These are phyloP conservation scores for Schoenoplectus triqueter DNA, from an alignment of 202 grass and related monocot species.

Conservation along the genomic window DNA sequence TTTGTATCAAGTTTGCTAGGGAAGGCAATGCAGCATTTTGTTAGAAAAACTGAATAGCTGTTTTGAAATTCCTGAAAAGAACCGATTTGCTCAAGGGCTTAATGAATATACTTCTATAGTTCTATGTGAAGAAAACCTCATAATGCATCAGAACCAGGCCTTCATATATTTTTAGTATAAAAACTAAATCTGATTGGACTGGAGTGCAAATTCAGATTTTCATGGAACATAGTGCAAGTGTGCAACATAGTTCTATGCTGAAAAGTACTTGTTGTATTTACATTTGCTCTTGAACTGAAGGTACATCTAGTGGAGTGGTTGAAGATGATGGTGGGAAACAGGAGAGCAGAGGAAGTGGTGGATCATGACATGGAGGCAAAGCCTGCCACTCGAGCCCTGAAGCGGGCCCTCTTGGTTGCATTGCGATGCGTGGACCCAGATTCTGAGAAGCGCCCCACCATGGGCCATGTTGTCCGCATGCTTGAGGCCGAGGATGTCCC, in stretches of 20 bases:
- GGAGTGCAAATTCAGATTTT: slow-evolving; percentile 20
- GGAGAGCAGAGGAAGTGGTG: slow-evolving; percentile 78
- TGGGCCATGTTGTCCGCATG: slow-evolving; percentile 84
- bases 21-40: neutral
- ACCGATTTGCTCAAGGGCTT: neutral
- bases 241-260: neutral
- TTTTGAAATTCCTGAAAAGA: slow-evolving; percentile 1
- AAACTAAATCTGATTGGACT: neutral
- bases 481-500: slow-evolving; percentile 79
- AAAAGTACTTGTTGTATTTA: neutral
- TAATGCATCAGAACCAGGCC: neutral
- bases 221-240: neutral
- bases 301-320: slow-evolving; percentile 92
- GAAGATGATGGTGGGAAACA: slow-evolving; percentile 80
- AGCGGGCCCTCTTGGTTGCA: slow-evolving; percentile 67
- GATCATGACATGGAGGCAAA: slow-evolving; percentile 70
- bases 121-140: neutral
- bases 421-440: slow-evolving; percentile 75
- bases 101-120: neutral
- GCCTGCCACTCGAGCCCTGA: slow-evolving; percentile 69
- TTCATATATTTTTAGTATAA: neutral
- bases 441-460: slow-evolving; percentile 72
- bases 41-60: neutral
- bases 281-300: slow-evolving; percentile 39
- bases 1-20: neutral